Evolutionary conservation across 371 early-diverging fungal genomes (phyloP).

Genomic region (Mortierella sp.): DNA sequence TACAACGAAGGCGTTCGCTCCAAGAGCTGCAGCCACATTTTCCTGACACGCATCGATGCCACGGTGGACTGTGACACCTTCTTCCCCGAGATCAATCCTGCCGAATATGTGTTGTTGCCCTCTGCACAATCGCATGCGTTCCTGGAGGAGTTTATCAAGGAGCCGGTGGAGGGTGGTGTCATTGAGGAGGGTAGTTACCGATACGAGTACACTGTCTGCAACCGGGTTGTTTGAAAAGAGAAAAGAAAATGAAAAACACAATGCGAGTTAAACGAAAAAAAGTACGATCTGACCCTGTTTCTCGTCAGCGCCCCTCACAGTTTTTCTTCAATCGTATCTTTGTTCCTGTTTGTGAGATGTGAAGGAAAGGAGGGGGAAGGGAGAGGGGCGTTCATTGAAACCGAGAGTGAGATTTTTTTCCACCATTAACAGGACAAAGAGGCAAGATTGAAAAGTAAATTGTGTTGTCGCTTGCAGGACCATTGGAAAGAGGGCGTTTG

Average conservation of each 20-base stretch:
- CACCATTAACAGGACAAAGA: background rate
- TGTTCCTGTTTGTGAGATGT: background rate
- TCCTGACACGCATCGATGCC: constrained; percentile 72
- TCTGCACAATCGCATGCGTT: constrained; percentile 44
- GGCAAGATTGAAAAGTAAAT: too few relatives aligned
- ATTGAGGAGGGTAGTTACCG: constrained; percentile 59
- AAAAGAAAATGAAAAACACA: background rate
- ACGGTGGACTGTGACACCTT: constrained; percentile 75
- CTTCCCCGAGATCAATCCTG: constrained; percentile 67
- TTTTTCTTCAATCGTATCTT: background rate
- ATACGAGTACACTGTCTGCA: constrained; percentile 67
- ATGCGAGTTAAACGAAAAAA: too few relatives aligned
- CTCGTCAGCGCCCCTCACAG: background rate
- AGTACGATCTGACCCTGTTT: background rate
- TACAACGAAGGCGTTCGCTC: constrained; percentile 69
- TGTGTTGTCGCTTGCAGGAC: too few relatives aligned
- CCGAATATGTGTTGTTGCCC: constrained; percentile 20
- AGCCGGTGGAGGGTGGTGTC: constrained; percentile 61
- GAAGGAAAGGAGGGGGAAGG: too few relatives aligned
- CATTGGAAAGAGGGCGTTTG: background rate
- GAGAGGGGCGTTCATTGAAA: background rate
- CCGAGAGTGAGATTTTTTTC: background rate
- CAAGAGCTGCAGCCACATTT: constrained; percentile 66
- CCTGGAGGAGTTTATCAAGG: constrained; percentile 60
- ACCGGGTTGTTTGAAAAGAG: constrained; percentile 22